Evolutionary conservation across 192 early-diverging fungal species (phyloP).

Genomic region (Oehlia diaphana): DNA sequence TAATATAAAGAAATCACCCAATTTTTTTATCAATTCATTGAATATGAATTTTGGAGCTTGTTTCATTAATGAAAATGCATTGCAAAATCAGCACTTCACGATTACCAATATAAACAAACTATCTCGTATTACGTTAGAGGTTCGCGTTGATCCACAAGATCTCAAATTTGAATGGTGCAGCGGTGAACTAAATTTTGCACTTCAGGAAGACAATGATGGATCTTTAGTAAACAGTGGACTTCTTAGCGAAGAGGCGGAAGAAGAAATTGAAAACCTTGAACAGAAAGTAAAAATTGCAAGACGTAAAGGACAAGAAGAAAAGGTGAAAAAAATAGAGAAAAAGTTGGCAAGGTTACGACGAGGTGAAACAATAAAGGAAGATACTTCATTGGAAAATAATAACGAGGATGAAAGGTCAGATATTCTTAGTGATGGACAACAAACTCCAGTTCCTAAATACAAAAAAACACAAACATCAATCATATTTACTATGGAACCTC

Average conservation of each 20-base stretch:
- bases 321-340: conserved; percentile 77
- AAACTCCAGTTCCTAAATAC: conserved; percentile 40
- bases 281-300: conserved; percentile 97
- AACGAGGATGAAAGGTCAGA: conserved; percentile 34
- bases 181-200: conserved; percentile 65
- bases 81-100: conserved; percentile 59
- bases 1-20: conserved; percentile 81
- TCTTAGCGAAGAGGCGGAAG: conserved; percentile 76
- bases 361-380: not conserved
- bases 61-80: conserved; percentile 52
- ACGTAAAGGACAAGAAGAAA: conserved; percentile 85
- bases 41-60: conserved; percentile 78
- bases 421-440: conserved; percentile 27
- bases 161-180: conserved; percentile 57
- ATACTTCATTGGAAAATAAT: not conserved
- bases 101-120: conserved; percentile 85
- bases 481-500: conserved; percentile 68
- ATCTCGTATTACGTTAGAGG: conserved; percentile 69
- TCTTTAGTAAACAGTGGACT: conserved; percentile 36
- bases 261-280: conserved; percentile 94
- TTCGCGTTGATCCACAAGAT: conserved; percentile 71
- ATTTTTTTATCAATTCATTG: conserved; percentile 77
- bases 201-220: conserved; percentile 61
- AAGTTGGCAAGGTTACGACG: conserved; percentile 73
- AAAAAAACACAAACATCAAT: conserved; percentile 62